Base-by-base conservation (phyloP, 2,329 filamentous ascomycete species). In the Fusarium brevicatenulatum region DNA sequence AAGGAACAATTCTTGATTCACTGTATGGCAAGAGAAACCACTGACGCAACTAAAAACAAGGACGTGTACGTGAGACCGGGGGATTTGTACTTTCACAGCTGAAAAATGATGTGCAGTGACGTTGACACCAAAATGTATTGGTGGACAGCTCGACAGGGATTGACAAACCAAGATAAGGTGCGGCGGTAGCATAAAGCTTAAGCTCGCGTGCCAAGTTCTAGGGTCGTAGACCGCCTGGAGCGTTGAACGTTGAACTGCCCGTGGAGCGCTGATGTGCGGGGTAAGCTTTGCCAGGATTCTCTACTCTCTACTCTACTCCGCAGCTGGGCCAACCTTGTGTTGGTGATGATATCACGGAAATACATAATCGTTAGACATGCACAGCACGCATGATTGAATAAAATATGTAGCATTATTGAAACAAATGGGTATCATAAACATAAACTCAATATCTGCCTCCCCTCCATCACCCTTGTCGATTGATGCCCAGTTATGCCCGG, bases 31-130 rank as follows among this genome's bases (percentile, higher is more conserved):
- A 56, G 53, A 36, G 32, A 28, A 60, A 46, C 58, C 61, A 34
- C 73, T 76, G 73, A 76, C 71, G 73, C 73, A 74, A 74, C 39
- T 59, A 30, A 36, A 36, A 30, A 54, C 60, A 63, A 63, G 66
- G 70, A 46, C 59, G 39, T 39, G 28, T 52, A 36, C 23, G 32
- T 25, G 49, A 28, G 49, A 39, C 39, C 25, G 10, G 43, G 46
- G 46, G 56, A 32, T 46, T 28, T 34, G 55, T 52, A 25, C 49
- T 49, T 54, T 42, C n/a, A 16, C 43, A 72, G 71, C 72, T 70
- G 71, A 73, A 72, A 60, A 63, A 63, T 59, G 58, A 63, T 69
- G 64, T 61, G 18, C 9, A 64, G 73, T 76, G 74, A 76, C 74
- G 74, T 76, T 68, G 61, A 56, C 37, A 49, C 25, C 36, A 12